A percentile compares a stretch with the other conserved stretches of the same genome.
Evolutionary conservation across 2,329 filamentous ascomycete species (phyloP).

Genomic region (Fusarium sp.): DNA sequence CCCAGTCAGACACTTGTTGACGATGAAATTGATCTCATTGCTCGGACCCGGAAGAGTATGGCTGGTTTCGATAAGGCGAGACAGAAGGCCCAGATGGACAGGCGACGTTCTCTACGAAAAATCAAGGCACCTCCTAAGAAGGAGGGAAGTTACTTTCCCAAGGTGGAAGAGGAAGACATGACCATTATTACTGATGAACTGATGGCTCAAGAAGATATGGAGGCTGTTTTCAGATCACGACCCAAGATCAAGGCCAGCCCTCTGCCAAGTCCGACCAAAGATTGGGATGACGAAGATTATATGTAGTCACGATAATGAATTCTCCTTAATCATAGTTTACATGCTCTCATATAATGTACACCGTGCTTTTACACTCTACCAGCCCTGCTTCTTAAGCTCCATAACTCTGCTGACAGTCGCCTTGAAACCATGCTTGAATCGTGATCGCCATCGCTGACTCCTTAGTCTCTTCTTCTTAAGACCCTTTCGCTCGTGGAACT

Average conservation of each 20-base stretch:
- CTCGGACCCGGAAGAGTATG: conserved; percentile 72
- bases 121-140: conserved; percentile 54
- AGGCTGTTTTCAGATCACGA: conserved; percentile 85
- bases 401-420: conserved; percentile 72
- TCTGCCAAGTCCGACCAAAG: conserved; percentile 60
- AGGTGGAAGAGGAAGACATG: conserved; percentile 58
- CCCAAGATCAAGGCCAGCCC: conserved; percentile 85
- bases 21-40: conserved; percentile 61
- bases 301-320: conserved; percentile 40
- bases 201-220: conserved; percentile 79
- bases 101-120: conserved; percentile 63
- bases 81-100: conserved; percentile 70
- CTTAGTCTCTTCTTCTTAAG: conserved; percentile 81
- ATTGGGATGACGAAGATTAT: conserved; percentile 47
- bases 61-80: conserved; percentile 69
- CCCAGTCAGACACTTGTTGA: conserved; percentile 30
- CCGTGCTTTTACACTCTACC: conserved; percentile 62
- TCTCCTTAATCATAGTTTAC: conserved; percentile 32
- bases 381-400: conserved; percentile 81
- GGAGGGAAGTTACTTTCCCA: conserved; percentile 61
- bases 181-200: conserved; percentile 73
- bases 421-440: conserved; percentile 77
- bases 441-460: conserved; percentile 74
- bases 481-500: conserved; percentile 80
- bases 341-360: conserved; percentile 47